phyloP scores from a whole-genome alignment of 768 basidiomycete species.

The Termitomyces sp. region DNA sequence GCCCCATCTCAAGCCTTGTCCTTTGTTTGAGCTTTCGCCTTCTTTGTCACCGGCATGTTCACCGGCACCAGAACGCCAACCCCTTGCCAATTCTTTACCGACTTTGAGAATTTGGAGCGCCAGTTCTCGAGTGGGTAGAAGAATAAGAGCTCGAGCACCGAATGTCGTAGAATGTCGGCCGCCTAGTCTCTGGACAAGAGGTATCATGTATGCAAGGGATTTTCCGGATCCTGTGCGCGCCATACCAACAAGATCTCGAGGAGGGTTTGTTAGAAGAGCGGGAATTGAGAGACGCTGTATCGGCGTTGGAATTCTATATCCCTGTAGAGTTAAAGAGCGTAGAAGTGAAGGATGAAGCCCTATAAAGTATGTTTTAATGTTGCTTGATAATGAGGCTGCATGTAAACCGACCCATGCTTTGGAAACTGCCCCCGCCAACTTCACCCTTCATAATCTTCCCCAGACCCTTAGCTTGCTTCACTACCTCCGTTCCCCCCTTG shows the following conservation, averaged over 20 bases:
- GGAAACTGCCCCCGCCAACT: conserved; percentile 91
- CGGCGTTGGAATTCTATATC: conserved; percentile 92
- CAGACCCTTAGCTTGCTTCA: conserved; percentile 77
- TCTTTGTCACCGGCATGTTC: conserved; percentile 76
- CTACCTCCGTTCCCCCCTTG: conserved; percentile 66
- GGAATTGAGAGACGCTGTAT: conserved; percentile 93
- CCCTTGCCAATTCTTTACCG: conserved; percentile 88
- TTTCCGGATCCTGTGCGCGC: conserved; percentile 98
- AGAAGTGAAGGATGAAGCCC: conserved; percentile 81
- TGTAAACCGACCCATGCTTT: conserved; percentile 77
- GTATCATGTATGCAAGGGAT: conserved; percentile 93
- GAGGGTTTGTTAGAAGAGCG: conserved; percentile 73
- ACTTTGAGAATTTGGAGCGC: conserved; percentile 92
- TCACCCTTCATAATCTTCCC: conserved; percentile 66
- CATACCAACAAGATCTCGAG: conserved; percentile 95
- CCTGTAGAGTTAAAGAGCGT: conserved; percentile 83
- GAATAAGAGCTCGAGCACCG: conserved; percentile 81
- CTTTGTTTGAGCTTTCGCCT: conserved; percentile 46
- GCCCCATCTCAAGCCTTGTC: conserved; percentile 78
- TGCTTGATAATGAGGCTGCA: neutral
- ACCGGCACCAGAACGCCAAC: conserved; percentile 58
- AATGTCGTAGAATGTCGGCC: conserved; percentile 75
- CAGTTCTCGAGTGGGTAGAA: conserved; percentile 90
- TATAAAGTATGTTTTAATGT: conserved; percentile 21
- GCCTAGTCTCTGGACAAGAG: conserved; percentile 80